Conservation (phyloP, 495 filamentous ascomycete genomes). For the Talaromyces trachyspermus region DNA sequence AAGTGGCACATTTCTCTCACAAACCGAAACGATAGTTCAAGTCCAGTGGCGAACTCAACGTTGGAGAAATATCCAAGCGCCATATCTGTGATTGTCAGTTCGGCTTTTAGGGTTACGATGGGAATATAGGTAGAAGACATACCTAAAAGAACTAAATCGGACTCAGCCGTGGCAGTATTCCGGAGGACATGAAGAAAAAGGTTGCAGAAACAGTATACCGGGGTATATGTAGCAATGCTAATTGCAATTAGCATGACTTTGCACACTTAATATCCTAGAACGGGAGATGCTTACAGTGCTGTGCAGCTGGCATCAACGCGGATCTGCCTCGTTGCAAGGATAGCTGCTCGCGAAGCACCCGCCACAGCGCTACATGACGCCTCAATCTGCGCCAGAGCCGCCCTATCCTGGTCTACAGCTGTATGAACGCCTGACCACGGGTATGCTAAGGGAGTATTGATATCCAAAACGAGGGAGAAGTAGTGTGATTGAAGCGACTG, state of each 20-base stretch:
- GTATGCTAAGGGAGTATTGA: background rate
- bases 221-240: background rate
- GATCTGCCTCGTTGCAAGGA: background rate
- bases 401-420: background rate
- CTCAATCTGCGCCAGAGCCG: background rate
- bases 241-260: background rate
- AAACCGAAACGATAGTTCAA: background rate
- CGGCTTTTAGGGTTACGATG: background rate
- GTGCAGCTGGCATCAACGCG: background rate
- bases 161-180: background rate
- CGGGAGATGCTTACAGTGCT: background rate
- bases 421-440: background rate
- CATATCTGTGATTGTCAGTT: no score
- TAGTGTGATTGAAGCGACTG: conserved; percentile 6
- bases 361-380: background rate
- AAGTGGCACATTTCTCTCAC: background rate
- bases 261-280: background rate
- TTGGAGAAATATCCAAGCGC: background rate
- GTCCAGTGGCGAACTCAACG: background rate
- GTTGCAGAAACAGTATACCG: background rate
- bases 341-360: background rate
- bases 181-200: background rate
- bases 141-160: background rate
- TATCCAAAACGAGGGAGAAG: background rate
- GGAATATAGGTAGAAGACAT: background rate